Evolutionary conservation across 176 grass and related monocot genomes (phyloP).

Genomic region (Avena eriantha): DNA sequence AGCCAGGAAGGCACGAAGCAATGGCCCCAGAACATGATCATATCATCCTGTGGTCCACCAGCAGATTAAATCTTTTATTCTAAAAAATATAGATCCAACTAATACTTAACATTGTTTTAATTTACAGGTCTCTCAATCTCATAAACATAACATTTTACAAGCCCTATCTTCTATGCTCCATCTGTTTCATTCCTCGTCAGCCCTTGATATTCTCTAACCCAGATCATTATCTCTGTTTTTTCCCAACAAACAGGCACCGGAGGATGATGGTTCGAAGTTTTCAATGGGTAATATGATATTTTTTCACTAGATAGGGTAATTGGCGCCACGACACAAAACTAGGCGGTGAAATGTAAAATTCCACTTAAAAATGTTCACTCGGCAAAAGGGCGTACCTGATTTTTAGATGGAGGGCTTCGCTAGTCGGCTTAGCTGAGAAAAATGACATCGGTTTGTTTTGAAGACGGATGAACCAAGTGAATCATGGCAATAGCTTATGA

Average conservation of each 20-base stretch:
- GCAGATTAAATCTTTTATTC: background rate
- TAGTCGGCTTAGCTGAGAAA: no score
- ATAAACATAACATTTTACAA: background rate
- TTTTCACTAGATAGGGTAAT: no score
- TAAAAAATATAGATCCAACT: background rate
- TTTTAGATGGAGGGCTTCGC: no score
- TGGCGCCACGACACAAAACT: no score
- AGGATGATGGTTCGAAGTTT: no score
- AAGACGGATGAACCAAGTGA: background rate
- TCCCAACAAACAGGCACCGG: no score
- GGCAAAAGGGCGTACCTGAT: no score
- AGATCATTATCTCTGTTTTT: no score
- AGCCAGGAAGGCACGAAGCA: background rate
- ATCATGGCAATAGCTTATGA: background rate
- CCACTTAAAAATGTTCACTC: no score
- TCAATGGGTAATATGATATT: no score
- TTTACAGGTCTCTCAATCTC: background rate
- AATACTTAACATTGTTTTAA: background rate
- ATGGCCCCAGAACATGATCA: conserved; percentile 1
- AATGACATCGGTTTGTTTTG: background rate
- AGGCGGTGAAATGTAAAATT: no score
- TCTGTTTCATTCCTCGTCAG: background rate
- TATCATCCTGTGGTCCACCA: background rate
- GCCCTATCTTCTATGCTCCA: background rate
- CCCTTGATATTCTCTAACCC: no score